Conservation (phyloP, 2,329 filamentous ascomycete genomes). For the Byssochlamys sp. region DNA sequence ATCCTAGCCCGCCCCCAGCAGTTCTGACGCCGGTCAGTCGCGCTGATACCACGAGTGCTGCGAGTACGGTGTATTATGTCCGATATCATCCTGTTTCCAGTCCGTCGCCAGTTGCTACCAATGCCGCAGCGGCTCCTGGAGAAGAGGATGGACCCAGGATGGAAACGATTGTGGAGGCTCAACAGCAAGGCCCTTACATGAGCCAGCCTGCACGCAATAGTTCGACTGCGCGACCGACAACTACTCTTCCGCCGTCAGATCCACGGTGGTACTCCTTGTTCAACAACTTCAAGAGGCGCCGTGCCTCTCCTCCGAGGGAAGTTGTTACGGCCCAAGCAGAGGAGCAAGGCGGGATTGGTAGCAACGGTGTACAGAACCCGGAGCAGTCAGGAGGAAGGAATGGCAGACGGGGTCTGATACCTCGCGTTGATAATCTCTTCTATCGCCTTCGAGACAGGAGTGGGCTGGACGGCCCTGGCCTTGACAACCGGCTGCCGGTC, state of each 20-base stretch:
- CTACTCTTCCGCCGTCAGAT: constrained; percentile 22
- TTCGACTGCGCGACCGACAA: constrained; percentile 22
- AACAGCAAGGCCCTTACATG: constrained; percentile 6
- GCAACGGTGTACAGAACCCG: constrained; percentile 7
- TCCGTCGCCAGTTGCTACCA: constrained; percentile 34
- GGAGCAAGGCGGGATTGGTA: constrained; percentile 23
- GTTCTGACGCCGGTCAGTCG: constrained; percentile 50
- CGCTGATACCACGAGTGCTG: constrained; percentile 52
- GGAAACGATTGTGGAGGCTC: constrained; percentile 14
- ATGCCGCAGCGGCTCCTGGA: constrained; percentile 5
- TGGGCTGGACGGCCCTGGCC: constrained; percentile 26
- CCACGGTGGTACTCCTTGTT: constrained; percentile 42
- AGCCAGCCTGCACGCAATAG: constrained; percentile 11
- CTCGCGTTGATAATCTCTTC: constrained; percentile 37
- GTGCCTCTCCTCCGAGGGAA: constrained; percentile 50
- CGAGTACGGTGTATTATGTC: constrained; percentile 55
- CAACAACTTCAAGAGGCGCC: constrained; percentile 51
- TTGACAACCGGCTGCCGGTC: constrained; percentile 42
- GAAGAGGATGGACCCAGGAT: constrained; percentile 18
- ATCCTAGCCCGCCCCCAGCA: constrained; percentile 37
- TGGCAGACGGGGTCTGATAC: constrained; percentile 35
- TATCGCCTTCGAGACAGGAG: constrained; percentile 35
- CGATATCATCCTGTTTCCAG: constrained; percentile 49
- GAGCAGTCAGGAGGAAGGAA: constrained; percentile 35
- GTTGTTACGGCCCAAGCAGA: constrained; percentile 48